phyloP scores from a whole-genome alignment of 805 yeast species.

The Starmera dryadoides region DNA sequence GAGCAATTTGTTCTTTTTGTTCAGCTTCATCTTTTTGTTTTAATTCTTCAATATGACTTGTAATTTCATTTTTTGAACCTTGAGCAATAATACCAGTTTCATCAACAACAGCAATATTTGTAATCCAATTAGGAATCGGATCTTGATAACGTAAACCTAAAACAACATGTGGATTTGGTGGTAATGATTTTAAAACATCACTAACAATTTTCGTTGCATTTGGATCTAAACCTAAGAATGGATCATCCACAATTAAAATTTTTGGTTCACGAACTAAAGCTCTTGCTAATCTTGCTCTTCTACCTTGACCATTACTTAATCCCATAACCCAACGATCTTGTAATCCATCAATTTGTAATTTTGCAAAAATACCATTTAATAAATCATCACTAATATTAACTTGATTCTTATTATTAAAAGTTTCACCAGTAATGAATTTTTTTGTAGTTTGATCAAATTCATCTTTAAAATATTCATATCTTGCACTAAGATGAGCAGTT shows the following conservation, averaged over 20 bases:
- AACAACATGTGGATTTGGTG: slow-evolving; percentile 48
- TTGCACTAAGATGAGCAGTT: slow-evolving; percentile 74
- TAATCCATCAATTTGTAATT: slow-evolving; percentile 49
- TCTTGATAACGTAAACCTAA: slow-evolving; percentile 78
- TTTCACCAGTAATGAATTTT: slow-evolving; percentile 49
- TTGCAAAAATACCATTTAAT: slow-evolving; percentile 35
- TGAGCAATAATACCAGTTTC: slow-evolving; percentile 41
- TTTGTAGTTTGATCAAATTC: slow-evolving; percentile 69
- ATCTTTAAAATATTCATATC: slow-evolving; percentile 85
- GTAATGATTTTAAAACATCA: slow-evolving; percentile 35
- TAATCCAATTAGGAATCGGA: slow-evolving; percentile 69
- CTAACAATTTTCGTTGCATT: slow-evolving; percentile 56
- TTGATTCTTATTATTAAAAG: slow-evolving; percentile 27
- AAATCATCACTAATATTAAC: slow-evolving; percentile 24
- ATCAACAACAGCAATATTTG: slow-evolving; percentile 60
- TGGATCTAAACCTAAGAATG: slow-evolving; percentile 88
- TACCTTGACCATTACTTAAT: slow-evolving; percentile 86
- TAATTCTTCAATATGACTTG: slow-evolving; percentile 14
- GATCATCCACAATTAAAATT: slow-evolving; percentile 77
- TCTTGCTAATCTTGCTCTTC: slow-evolving; percentile 83
- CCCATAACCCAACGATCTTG: slow-evolving; percentile 76
- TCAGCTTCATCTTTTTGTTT: slow-evolving; percentile 11
- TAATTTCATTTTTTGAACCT: slow-evolving; percentile 34
- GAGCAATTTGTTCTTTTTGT: slow-evolving; percentile 7
- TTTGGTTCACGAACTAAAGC: slow-evolving; percentile 60